phyloP scores from a whole-genome alignment of 2,329 filamentous ascomycete genomes.

The Ceratocystis destructans region DNA sequence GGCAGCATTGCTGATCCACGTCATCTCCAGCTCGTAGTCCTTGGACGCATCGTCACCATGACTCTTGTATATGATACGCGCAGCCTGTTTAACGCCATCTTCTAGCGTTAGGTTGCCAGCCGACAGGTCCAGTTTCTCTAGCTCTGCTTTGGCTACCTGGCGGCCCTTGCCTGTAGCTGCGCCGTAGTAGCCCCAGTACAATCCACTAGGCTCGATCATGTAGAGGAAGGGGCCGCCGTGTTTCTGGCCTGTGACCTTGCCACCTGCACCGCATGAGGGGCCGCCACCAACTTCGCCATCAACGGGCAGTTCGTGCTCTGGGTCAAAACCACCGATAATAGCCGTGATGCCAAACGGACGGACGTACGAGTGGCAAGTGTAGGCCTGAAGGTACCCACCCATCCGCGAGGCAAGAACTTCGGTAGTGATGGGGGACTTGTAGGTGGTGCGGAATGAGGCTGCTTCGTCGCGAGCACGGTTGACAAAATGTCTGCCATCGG shows the following conservation, averaged over 20 bases:
- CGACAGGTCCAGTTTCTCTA: slow-evolving; percentile 89
- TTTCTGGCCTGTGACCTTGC: slow-evolving; percentile 59
- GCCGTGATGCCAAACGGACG: slow-evolving; percentile 93
- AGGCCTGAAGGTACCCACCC: slow-evolving; percentile 91
- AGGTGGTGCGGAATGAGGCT: slow-evolving; percentile 75
- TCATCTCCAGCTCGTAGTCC: slow-evolving; percentile 98
- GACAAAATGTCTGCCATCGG: slow-evolving; percentile 89
- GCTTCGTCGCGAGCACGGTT: slow-evolving; percentile 91
- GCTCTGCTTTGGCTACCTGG: slow-evolving; percentile 92
- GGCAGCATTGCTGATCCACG: slow-evolving; percentile 76
- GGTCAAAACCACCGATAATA: slow-evolving; percentile 88
- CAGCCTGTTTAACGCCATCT: slow-evolving; percentile 90
- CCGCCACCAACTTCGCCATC: slow-evolving; percentile 83
- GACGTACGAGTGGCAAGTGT: slow-evolving; percentile 93
- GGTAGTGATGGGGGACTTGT: slow-evolving; percentile 87
- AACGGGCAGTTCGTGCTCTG: slow-evolving; percentile 68
- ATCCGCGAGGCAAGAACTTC: slow-evolving; percentile 81
- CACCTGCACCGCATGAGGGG: slow-evolving; percentile 65
- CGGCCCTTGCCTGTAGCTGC: slow-evolving; percentile 94
- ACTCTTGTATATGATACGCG: slow-evolving; percentile 89
- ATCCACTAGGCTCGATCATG: slow-evolving; percentile 96
- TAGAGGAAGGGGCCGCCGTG: slow-evolving; percentile 87
- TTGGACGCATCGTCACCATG: slow-evolving; percentile 99
- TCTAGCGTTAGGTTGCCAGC: slow-evolving; percentile 63
- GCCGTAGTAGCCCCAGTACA: slow-evolving; percentile 98